Base-by-base conservation (phyloP, 2,329 filamentous ascomycete species). In the Alternaria infectoria region DNA sequence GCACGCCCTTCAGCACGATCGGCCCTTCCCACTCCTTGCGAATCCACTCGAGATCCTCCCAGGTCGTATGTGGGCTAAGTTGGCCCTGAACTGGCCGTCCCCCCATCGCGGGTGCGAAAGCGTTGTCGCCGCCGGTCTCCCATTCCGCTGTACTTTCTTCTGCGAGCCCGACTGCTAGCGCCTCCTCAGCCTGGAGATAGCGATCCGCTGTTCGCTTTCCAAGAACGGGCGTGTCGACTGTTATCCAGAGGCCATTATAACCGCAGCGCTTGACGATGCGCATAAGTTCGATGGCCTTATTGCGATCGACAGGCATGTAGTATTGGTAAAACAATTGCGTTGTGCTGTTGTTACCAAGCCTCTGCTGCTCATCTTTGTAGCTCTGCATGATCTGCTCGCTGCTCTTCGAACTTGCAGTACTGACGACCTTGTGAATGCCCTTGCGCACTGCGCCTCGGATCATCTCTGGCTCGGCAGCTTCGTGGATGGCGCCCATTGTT, bases 91-190 rank as follows among this genome's bases (percentile, higher is more conserved):
- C 67, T 7, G 67, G 65, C 5, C 75, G 82, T 79, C 26, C 86
- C 71, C 73, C 89, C 88, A 71, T 90, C 84, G 77, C 86, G 87
- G 28, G 79, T 73, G 11, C 86, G 85, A 84, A 89, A 85, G 62
- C 86, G 79, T 58, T 88, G 74, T 19, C 87, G 83, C 59, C 89
- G 70, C 11, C 86, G 5, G 62, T 59, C 83, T 30, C 88, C 88
- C 67, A 87, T 83, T 50, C 76, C 69, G 73, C 88, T 21, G 82
- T 82, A 0, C 81, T 81, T 62, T 81, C 81, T 44, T 83, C 86
- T 13, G 81, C 83, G 77, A 88, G 84, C 1, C 86, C 85, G 5
- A 83, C 82, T 11, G 76, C 77, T 3, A 86, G 61, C 26, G 77
- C 81, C 85, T 77, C 74, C 86, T 87, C 84, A 5, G 84, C 83